Evolutionary conservation across 768 basidiomycete genomes (phyloP), one percentile per base, ranked within the genome.

Genomic region (Rossbeevera mucosa): DNA sequence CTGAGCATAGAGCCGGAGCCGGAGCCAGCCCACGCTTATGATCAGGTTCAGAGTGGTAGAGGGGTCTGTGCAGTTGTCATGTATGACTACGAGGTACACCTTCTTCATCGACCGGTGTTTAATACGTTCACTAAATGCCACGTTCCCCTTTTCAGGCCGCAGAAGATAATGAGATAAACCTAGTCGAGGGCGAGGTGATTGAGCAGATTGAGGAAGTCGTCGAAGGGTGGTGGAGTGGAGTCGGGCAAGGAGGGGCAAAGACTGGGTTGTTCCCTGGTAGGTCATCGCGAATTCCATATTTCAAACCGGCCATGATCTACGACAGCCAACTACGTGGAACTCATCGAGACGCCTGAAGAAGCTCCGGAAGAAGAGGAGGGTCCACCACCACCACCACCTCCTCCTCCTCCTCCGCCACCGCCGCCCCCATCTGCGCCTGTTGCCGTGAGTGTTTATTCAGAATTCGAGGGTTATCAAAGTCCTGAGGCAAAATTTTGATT

Each of bases 161-260:
- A 11, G 91, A 92, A 69, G 88, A 92, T 54, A 93, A 93, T 61
- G 94, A 97, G 65, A 82, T 97, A 74, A 67, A 67, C 51, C 76
- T 96, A 21, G 57, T 73, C 1, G 93, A 95, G 66, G 91, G 91
- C 42, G 91, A 94, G 63, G 69, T 84, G 30, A 82, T 96, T 45
- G 82, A 86, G 51, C 80, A 88, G 57, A 82, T 95, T 44, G 89
- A 93, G 68, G 83, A 90, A 68, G 69, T 91, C 14, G 91, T 87
- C 58, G 88, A 91, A 59, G 89, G 90, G 6, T 98, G 94, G 94
- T 96, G 94, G 94, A 80, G 75, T 52, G 94, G 91, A 20, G 74
- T 82, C 45, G 85, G 83, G 26, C 71, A 76, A 38, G 78, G 75
- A 21, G 92, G 91, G 5, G 20, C 25, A 5, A 85, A 87, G 73